Percentiles rank a stretch among this genome's conserved stretches.
phyloP scores from a whole-genome alignment of 371 early-diverging fungal species.

The Dinochytrium kinnereticum region DNA sequence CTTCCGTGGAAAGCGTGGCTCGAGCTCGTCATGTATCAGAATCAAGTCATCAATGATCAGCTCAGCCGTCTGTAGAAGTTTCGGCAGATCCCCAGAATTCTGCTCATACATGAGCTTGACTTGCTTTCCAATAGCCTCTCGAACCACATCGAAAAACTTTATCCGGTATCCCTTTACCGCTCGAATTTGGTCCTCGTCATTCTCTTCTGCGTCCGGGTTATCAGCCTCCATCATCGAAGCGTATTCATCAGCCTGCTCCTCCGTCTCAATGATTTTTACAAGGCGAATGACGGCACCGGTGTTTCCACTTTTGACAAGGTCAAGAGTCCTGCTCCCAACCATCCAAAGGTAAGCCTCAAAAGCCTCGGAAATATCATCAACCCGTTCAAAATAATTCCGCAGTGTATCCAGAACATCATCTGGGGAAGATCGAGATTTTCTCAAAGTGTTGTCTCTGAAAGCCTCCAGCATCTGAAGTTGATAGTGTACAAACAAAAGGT shows the following conservation, averaged over 20 bases:
- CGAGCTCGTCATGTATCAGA: slow-evolving; percentile 83
- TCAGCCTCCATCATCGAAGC: slow-evolving; percentile 51
- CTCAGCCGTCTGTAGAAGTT: slow-evolving; percentile 58
- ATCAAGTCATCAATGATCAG: slow-evolving; percentile 86
- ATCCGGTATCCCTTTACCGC: slow-evolving; percentile 75
- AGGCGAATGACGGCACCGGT: slow-evolving; percentile 77
- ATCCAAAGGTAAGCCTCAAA: slow-evolving; percentile 89
- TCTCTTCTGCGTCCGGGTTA: slow-evolving; percentile 12
- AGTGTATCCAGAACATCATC: slow-evolving; percentile 83
- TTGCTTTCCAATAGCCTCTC: slow-evolving; percentile 68
- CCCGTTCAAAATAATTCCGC: slow-evolving; percentile 74
- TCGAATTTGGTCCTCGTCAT: slow-evolving; percentile 49
- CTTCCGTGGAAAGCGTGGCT: slow-evolving; percentile 84
- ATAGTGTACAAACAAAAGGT: slow-evolving; percentile 85
- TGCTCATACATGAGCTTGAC: slow-evolving; percentile 55
- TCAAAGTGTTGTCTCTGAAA: slow-evolving; percentile 83
- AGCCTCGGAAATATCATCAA: slow-evolving; percentile 78
- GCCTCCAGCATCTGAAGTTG: slow-evolving; percentile 85
- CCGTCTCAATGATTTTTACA: slow-evolving; percentile 89
- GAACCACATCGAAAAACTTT: slow-evolving; percentile 76
- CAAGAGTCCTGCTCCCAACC: slow-evolving; percentile 76
- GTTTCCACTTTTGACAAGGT: slow-evolving; percentile 71
- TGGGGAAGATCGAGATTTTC: slow-evolving; percentile 72
- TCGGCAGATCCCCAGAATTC: slow-evolving; percentile 39
- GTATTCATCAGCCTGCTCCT: slow-evolving; percentile 84